Evolutionary conservation across 176 grass and related monocot species (phyloP), one percentile per base, ranked within the genome.

Genomic region (Zoysia pacifica): DNA sequence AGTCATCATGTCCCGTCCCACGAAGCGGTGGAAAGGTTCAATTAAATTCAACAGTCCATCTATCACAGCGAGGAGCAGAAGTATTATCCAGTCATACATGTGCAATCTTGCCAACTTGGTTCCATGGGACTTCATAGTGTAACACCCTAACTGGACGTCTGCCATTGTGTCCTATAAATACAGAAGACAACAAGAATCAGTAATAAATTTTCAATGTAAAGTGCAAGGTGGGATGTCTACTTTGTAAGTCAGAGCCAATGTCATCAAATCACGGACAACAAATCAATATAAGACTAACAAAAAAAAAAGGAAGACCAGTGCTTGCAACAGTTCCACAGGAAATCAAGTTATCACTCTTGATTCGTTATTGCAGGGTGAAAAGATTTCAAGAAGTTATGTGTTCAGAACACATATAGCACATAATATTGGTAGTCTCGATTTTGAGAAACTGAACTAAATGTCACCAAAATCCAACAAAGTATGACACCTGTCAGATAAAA

Each of bases 71-170:
- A 95, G 87, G 13, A 95, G 76, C 50, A 88, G 1, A 47, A 95
- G 89, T 87, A 95, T 95, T 76, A 92, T 91, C 93, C 93, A 95
- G 61, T 95, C 93, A 68, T 92, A 92, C 93, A 88, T 87, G 74
- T 95, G 93, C 28, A 87, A 35, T 77, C 78, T 95, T n/a, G 84
- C 89, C 52, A 95, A 45, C 81, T 83, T 74, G 67, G 67, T 76
- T 61, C 93, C 93, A 90, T 95, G 93, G 2, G 93, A 95, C 72
- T 68, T 73, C 54, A 95, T 86, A 45, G 93, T 92, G 65, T 89
- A 91, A 76, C 63, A 84, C 44, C 87, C 90, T 66, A 95, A 67
- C 69, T 87, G 86, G 41, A 84, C 84, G 81, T 91, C 93, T 42
- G 87, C 80, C 93, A 95, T 95, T 55, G 46, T 82, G 35, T 59